phyloP scores from a whole-genome alignment of 805 yeast species.

The Ogataea saltuana region DNA sequence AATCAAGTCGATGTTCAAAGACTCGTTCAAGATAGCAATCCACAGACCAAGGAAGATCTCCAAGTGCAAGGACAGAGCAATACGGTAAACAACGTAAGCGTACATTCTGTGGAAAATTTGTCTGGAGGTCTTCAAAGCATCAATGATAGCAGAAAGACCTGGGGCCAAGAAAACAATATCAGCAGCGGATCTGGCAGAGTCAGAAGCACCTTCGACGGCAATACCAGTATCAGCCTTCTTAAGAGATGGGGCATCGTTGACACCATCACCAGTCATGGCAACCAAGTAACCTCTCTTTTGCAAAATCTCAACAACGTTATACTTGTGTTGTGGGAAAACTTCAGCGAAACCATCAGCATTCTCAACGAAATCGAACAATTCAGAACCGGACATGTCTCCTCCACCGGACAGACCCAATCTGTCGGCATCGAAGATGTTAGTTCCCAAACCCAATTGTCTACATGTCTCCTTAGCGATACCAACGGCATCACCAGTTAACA shows the following conservation, averaged over 20 bases:
- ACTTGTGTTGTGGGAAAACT: conserved; percentile 98
- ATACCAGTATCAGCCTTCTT: conserved; percentile 96
- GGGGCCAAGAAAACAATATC: conserved; percentile 95
- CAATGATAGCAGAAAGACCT: conserved; percentile 92
- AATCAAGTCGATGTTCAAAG: conserved; percentile 85
- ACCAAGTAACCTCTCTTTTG: conserved; percentile 96
- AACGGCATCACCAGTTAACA: conserved; percentile 99
- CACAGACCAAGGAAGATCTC: conserved; percentile 94
- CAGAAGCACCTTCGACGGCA: conserved; percentile 98
- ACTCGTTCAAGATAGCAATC: conserved; percentile 90
- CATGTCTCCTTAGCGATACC: conserved; percentile 99
- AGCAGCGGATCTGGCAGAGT: conserved; percentile 96
- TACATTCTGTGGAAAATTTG: conserved; percentile 99
- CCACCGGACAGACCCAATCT: conserved; percentile 92
- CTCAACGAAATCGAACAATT: conserved; percentile 95
- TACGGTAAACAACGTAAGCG: conserved; percentile 97
- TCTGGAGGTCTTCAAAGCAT: conserved; percentile 91
- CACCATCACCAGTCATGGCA: conserved; percentile 99
- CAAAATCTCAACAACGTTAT: conserved; percentile 91
- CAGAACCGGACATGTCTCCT: conserved; percentile 96
- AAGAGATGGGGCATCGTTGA: conserved; percentile 95
- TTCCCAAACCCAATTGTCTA: conserved; percentile 95
- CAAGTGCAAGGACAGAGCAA: conserved; percentile 91
- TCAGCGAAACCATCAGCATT: conserved; percentile 98
- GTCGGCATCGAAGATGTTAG: conserved; percentile 95